Base-by-base conservation (phyloP, 1,284 basidiomycete species). In the Leccinum cinnamomeum region DNA sequence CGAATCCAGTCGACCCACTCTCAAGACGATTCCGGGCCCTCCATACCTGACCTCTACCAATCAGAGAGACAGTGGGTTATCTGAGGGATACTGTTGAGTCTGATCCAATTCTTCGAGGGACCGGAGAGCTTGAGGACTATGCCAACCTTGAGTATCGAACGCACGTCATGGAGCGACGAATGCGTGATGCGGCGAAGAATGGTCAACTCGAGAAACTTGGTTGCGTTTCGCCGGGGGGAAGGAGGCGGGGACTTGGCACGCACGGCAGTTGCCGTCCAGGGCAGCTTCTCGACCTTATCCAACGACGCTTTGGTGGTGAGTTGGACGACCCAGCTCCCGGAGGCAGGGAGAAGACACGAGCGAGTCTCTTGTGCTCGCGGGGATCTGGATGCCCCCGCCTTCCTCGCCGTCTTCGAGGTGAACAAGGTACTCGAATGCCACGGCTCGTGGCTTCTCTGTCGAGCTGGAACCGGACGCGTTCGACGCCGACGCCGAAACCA, bases 251-350 rank as follows among this genome's bases (percentile, higher is more conserved):
- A 75, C 28, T 73, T 79, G 63, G 75, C 79, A 53, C 84, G 86
- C 50, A 82, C 83, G 2, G 91, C 91, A 66, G 82, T 84, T 16
- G 86, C 84, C 5, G 85, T 83, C 92, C 93, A 95, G 0, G 89
- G 88, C 6, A 93, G 84, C 53, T 83, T 82, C 66, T 92, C 86
- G 12, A 90, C 87, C 62, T 84, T 82, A 58, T 90, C 86, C 5
- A 87, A 87, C 1, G 86, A 90, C 28, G 84, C 91, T 70, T 81
- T 90, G 62, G 85, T 88, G 57, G 84, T 84, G 61, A 86, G 79
- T 68, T 91, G 92, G 0, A 97, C 86, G 70, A 98, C 95, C 97
- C 97, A 99, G 7, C 94, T 94, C 67, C 95, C 88, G 4, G 81
- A 77, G 1, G 87, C 83, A 3, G 94, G 91, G 18, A 99, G 76